Base-by-base conservation (phyloP, 495 filamentous ascomycete species). In the Peziza echinospora region DNA sequence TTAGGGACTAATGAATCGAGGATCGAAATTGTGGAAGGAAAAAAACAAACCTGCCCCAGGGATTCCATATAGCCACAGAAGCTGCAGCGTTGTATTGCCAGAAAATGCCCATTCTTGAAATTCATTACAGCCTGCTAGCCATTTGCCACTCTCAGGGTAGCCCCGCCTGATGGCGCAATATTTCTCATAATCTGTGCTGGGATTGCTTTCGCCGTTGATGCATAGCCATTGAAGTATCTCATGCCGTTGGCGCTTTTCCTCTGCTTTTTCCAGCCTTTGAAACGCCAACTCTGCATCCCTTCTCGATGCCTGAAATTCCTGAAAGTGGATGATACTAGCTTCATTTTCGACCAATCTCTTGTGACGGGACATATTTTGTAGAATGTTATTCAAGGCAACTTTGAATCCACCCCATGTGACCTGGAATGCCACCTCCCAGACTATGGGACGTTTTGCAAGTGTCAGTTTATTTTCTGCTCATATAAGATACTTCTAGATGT, bases 1-100 rank as follows among this genome's bases (percentile, higher is more conserved):
- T 34, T 34, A 34, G 26, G n/a, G n/a, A n/a, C n/a, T n/a, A n/a
- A n/a, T n/a, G n/a, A n/a, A n/a, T n/a, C n/a, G n/a, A n/a, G n/a
- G n/a, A n/a, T 34, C 8, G 26, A 34, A 7, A 34, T n/a, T n/a
- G 26, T 8, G 39, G 44, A 24, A 45, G 6, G 25, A 47, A 13
- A 24, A 5, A 1, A 2, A 34, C 40, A 22, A 53, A 69, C 66
- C 66, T 40, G 64, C 62, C n/a, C 66, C 66, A 23, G 63, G 65
- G 8, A 65, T 65, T 0, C 64, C 66, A 48, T 58, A 58, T 8
- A 69, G 22, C 65, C 66, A 69, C 24, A 65, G 30, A 5, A 56
- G 6, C 52, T 37, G 5, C 63, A 67, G n/a, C 48, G 52, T 24
- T 50, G 48, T 5, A 64, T 26, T 13, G 51, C 49, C 5, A n/a